These are phyloP conservation scores for Fragosphaeria purpurea DNA, from an alignment of 2,329 filamentous ascomycete species.

Conservation along the genomic window DNA sequence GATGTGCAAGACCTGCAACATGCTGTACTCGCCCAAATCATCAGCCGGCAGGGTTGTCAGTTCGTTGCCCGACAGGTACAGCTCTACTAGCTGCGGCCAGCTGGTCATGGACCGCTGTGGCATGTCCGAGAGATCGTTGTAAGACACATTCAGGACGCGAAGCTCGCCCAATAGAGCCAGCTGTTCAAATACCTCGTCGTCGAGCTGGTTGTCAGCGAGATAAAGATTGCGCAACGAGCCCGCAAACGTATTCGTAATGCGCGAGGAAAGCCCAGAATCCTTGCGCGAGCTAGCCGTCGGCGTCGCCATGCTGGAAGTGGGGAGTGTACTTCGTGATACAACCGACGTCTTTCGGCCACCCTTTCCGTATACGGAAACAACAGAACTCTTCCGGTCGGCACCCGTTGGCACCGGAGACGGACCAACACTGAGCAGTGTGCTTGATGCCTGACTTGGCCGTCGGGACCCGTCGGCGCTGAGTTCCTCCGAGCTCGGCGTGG, in stretches of 20 bases:
- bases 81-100: constrained; percentile 81
- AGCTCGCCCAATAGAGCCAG: constrained; percentile 73
- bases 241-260: constrained; percentile 77
- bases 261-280: constrained; percentile 76
- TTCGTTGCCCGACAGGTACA: constrained; percentile 93
- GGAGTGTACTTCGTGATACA: constrained; percentile 52
- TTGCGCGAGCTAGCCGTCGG: constrained; percentile 55
- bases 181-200: constrained; percentile 93
- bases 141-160: constrained; percentile 82
- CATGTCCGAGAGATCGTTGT: constrained; percentile 89
- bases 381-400: constrained; percentile 66
- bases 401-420: constrained; percentile 55
- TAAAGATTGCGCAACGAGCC: constrained; percentile 75
- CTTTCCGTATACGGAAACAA: constrained; percentile 70
- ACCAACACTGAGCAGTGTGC: constrained; percentile 63
- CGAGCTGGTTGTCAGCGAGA: constrained; percentile 85
- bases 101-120: constrained; percentile 78
- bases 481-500: constrained; percentile 69
- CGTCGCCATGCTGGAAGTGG: constrained; percentile 39
- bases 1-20: constrained; percentile 83
- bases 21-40: constrained; percentile 81
- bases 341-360: constrained; percentile 79
- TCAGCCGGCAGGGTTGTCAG: constrained; percentile 85
- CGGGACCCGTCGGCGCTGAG: constrained; percentile 48
- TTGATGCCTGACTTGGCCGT: constrained; percentile 76